Percentiles rank a stretch among this genome's conserved stretches.
phyloP scores from a whole-genome alignment of 2,329 filamentous ascomycete genomes.

The Cladosporium phlei region DNA sequence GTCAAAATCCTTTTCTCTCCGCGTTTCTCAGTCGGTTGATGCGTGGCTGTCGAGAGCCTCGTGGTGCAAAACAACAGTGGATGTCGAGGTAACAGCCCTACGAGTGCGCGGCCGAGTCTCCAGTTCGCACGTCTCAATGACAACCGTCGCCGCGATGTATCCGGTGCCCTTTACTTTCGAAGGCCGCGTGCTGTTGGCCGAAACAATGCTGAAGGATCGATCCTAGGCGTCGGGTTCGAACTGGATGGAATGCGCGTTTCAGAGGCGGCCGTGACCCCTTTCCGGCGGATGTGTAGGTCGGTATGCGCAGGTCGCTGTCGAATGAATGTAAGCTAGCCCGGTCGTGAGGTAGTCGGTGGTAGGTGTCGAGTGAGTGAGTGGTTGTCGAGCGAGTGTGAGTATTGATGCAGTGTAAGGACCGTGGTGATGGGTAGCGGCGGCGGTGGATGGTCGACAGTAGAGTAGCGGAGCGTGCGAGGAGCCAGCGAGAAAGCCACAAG shows the following conservation, averaged over 20 bases:
- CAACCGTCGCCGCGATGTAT: slow-evolving; percentile 3
- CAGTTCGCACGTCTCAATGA: slow-evolving; percentile 1
- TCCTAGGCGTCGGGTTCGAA: slow-evolving; percentile 7
- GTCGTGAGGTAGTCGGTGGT: neutral
- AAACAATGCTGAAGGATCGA: slow-evolving; percentile 1
- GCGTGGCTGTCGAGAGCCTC: neutral
- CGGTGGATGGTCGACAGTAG: neutral
- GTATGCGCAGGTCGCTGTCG: neutral
- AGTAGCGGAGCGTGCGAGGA: neutral
- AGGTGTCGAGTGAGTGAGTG: neutral
- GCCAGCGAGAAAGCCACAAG: no score
- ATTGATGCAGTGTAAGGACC: slow-evolving; percentile 1
- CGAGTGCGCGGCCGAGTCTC: neutral
- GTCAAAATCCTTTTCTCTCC: slow-evolving; percentile 1
- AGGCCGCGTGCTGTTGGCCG: slow-evolving; percentile 1
- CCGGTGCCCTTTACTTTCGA: no score
- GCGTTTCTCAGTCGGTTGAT: neutral
- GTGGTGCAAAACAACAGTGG: slow-evolving; percentile 1
- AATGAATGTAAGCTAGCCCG: neutral
- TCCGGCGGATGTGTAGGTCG: neutral
- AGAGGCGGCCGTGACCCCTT: slow-evolving; percentile 11
- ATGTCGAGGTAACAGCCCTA: slow-evolving; percentile 3
- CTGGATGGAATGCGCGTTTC: slow-evolving; percentile 12
- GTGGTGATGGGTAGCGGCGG: neutral
- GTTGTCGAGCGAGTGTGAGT: neutral